These are phyloP conservation scores for Lepiota venenata DNA, from an alignment of 768 basidiomycete genomes.

Conservation along the genomic window DNA sequence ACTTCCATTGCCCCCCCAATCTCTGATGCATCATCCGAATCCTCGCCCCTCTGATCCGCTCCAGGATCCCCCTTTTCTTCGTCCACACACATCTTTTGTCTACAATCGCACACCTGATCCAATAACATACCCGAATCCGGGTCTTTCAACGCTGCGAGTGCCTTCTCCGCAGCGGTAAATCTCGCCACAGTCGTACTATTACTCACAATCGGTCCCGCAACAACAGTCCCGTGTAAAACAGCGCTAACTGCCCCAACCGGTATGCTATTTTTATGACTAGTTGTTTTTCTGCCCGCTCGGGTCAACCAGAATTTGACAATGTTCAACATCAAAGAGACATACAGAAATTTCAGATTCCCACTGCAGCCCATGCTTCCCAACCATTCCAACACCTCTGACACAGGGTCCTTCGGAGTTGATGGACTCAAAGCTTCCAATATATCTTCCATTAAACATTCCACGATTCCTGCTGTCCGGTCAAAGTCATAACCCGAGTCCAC, in stretches of 20 bases:
- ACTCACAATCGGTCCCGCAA: constrained; percentile 62
- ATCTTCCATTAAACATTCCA: constrained; percentile 63
- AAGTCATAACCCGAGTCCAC: constrained; percentile 77
- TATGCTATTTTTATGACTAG: constrained; percentile 12
- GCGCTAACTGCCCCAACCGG: constrained; percentile 47
- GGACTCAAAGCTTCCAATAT: constrained; percentile 59
- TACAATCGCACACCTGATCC: constrained; percentile 34
- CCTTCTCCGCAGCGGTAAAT: constrained; percentile 63
- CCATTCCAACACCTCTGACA: constrained; percentile 71
- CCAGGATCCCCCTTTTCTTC: constrained; percentile 4
- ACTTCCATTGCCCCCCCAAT: constrained; percentile 4
- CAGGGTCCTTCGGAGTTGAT: constrained; percentile 63
- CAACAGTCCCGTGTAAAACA: constrained; percentile 50
- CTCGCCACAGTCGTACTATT: constrained; percentile 59
- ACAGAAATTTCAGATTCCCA: constrained; percentile 21
- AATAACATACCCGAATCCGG: constrained; percentile 41
- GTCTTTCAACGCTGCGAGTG: constrained; percentile 50
- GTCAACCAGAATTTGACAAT: background rate
- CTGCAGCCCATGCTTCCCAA: constrained; percentile 54
- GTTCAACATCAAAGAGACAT: constrained; percentile 1
- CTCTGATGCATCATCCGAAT: background rate
- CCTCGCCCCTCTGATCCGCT: constrained; percentile 2
- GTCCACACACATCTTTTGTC: constrained; percentile 7
- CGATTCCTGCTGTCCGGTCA: constrained; percentile 59
- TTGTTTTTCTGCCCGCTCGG: constrained; percentile 20